These are phyloP conservation scores for Tanacetum coccineum DNA, from an alignment of 129 eudicot genomes.

Conservation along the genomic window DNA sequence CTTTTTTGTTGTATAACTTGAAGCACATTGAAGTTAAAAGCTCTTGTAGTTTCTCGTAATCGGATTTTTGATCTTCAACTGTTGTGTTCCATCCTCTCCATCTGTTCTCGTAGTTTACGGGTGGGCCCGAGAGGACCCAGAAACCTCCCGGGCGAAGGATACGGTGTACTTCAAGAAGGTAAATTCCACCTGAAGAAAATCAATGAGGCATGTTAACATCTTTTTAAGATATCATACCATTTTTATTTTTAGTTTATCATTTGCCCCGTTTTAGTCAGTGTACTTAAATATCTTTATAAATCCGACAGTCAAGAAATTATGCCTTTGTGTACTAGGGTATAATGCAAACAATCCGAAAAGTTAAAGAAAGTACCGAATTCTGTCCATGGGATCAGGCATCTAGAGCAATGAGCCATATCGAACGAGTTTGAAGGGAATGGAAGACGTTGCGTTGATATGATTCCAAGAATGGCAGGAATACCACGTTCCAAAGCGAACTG, in stretches of 20 bases:
- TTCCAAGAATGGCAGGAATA: slow-evolving; percentile 92
- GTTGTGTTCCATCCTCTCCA: slow-evolving; percentile 99
- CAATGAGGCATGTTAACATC: slow-evolving; percentile 2
- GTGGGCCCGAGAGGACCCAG: slow-evolving; percentile 98
- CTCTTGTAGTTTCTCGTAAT: slow-evolving; percentile 78
- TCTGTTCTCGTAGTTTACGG: slow-evolving; percentile 82
- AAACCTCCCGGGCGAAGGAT: slow-evolving; percentile 99
- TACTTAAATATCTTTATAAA: no score
- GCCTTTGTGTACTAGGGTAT: no score
- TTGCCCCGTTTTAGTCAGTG: no score
- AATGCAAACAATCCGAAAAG: not conserved
- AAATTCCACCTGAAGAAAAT: slow-evolving; percentile 70
- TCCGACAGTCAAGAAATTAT: no score
- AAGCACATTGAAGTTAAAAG: slow-evolving; percentile 89
- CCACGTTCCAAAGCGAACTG: slow-evolving; percentile 98
- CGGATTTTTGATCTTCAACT: slow-evolving; percentile 74
- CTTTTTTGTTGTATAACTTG: slow-evolving; percentile 81
- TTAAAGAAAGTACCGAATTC: slow-evolving; percentile 67
- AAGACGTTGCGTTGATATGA: slow-evolving; percentile 94
- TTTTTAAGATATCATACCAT: no score
- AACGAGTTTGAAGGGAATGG: slow-evolving; percentile 97
- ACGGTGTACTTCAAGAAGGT: slow-evolving; percentile 88
- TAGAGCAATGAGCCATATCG: slow-evolving; percentile 99
- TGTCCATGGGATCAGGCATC: slow-evolving; percentile 99
- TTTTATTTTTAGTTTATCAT: no score